These are phyloP conservation scores for Crithidia thermophila DNA, from an alignment of 208 protist genomes.

Conservation along the genomic window DNA sequence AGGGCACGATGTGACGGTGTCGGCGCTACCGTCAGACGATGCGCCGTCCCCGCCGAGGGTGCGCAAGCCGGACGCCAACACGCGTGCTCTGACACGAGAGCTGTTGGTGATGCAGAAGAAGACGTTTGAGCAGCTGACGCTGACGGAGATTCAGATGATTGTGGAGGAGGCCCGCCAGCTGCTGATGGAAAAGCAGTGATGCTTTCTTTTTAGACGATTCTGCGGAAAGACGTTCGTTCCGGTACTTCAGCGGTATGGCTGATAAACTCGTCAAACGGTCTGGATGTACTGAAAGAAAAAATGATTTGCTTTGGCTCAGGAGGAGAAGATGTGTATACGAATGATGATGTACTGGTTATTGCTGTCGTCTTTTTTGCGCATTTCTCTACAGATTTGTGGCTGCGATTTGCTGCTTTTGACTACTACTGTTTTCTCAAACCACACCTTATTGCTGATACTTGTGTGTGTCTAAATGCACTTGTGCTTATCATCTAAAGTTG, in stretches of 20 bases:
- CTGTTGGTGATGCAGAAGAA: constrained; percentile 48
- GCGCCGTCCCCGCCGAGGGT: not conserved
- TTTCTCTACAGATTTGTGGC: not conserved
- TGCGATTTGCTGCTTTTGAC: too few species aligned
- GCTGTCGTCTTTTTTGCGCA: too few species aligned
- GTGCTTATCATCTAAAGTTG: constrained; percentile 5
- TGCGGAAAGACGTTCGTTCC: too few species aligned
- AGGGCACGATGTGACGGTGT: not conserved
- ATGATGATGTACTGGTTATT: too few species aligned
- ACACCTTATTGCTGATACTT: constrained; percentile 12
- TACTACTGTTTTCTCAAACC: not conserved
- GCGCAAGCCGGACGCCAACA: not conserved
- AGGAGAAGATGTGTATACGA: too few species aligned
- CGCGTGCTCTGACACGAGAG: constrained; percentile 12
- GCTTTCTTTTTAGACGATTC: not conserved
- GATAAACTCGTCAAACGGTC: too few species aligned
- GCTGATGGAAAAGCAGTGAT: constrained; percentile 7
- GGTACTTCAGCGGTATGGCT: too few species aligned
- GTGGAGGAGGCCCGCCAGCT: constrained; percentile 62
- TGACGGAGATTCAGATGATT: constrained; percentile 62
- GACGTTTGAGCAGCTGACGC: constrained; percentile 63
- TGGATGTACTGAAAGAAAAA: too few species aligned
- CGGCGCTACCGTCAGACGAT: not conserved
- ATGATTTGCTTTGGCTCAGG: too few species aligned
- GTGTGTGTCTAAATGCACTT: constrained; percentile 1